Base-by-base conservation (phyloP, 1,284 basidiomycete species). In the Acaromyces ingoldii region DNA sequence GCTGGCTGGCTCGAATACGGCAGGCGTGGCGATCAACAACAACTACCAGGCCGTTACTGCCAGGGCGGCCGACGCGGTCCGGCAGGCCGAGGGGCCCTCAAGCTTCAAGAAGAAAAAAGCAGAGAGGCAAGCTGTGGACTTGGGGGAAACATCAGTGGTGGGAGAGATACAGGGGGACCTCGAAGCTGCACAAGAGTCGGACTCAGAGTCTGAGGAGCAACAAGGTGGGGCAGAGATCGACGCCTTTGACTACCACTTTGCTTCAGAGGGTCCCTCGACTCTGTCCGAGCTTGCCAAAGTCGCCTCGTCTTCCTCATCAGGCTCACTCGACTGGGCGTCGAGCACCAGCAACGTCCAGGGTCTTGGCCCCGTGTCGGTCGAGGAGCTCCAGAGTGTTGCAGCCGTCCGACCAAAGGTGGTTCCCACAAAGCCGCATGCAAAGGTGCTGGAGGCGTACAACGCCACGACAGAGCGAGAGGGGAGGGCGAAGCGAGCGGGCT, bases 211-310 rank as follows among this genome's bases (percentile, higher is more conserved):
- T 24, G 42, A 29, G 22, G 38, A 46, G 52, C 53, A 51, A 55
- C 54, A 37, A 58, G 52, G 17, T 34, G n/a, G n/a, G n/a, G 54
- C 13, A 6, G 24, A 3, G 10, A 7, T 29, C 6, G 62, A 66
- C 39, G 65, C 69, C 2, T 74, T 48, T 46, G 38, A 60, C 36
- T 36, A 58, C 52, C 57, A 62, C 42, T 65, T 67, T 50, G 47
- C 62, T 31, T 49, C 44, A 10, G 60, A 70, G 1, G 61, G 65
- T n/a, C 55, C 59, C 2, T 54, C 57, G 19, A 54, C 57, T 6
- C 49, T 57, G 28, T 60, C 63, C n/a, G 45, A 21, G 29, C 28
- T 53, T 10, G 22, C 38, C 9, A 21, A 54, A 10, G 9, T 4
- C 6, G 21, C 26, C 13, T 11, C n/a, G 11, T 9, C 29, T 6